These are phyloP conservation scores for Brassica incana DNA, from an alignment of 345 rosid genomes.

Conservation along the genomic window DNA sequence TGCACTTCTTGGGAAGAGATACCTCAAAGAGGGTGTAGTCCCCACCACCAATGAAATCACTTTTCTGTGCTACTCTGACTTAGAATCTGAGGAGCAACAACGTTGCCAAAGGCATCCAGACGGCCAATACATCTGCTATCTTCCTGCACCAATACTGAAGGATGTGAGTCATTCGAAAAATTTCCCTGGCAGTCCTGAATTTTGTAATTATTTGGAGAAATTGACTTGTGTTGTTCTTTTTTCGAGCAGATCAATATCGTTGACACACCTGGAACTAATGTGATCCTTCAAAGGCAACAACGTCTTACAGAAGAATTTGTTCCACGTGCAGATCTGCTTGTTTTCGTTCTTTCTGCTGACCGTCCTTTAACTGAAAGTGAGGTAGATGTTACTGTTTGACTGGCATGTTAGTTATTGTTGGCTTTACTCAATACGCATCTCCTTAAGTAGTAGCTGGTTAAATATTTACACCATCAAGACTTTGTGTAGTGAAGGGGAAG, in stretches of 20 bases:
- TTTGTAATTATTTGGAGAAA: constrained; percentile 13
- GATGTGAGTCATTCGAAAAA: constrained; percentile 54
- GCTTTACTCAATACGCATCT: constrained; percentile 16
- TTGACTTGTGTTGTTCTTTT: constrained; percentile 22
- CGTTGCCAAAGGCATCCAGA: constrained; percentile 91
- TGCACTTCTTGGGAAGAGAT: constrained; percentile 91
- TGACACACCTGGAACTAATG: constrained; percentile 97
- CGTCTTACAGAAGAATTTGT: constrained; percentile 94
- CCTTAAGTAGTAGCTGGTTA: constrained; percentile 7
- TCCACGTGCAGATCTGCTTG: constrained; percentile 90
- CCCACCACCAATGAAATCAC: constrained; percentile 98
- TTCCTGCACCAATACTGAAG: constrained; percentile 86
- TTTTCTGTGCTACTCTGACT: constrained; percentile 68
- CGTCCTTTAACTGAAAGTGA: constrained; percentile 97
- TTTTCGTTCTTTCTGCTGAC: constrained; percentile 94
- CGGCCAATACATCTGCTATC: constrained; percentile 84
- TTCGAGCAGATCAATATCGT: constrained; percentile 79
- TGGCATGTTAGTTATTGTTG: constrained; percentile 17
- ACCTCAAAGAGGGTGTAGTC: constrained; percentile 86
- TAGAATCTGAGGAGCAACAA: constrained; percentile 60
- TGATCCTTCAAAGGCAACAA: constrained; percentile 94
- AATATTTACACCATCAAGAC: constrained; percentile 18
- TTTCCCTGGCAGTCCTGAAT: neutral
- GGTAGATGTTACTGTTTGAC: constrained; percentile 47
- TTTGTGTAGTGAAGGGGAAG: constrained; percentile 17